phyloP scores from a whole-genome alignment of 768 basidiomycete genomes.

The Agaricus subrufescens region DNA sequence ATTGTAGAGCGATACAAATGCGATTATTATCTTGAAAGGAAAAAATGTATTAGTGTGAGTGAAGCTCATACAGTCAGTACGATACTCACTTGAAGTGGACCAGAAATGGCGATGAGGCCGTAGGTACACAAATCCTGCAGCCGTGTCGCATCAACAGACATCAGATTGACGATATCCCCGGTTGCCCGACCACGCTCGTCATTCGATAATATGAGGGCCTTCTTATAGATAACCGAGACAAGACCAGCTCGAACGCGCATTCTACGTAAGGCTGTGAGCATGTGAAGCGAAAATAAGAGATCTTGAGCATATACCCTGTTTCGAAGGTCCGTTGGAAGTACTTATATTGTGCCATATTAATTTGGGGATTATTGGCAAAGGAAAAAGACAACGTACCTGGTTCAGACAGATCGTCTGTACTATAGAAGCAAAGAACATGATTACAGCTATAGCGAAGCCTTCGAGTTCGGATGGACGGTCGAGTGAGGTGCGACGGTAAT shows the following conservation, averaged over 20 bases:
- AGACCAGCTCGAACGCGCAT: slow-evolving; percentile 95
- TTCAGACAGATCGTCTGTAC: slow-evolving; percentile 76
- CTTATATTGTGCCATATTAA: slow-evolving; percentile 25
- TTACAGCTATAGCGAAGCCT: slow-evolving; percentile 70
- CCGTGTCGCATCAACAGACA: slow-evolving; percentile 81
- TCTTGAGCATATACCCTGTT: slow-evolving; percentile 40
- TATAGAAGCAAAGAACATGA: slow-evolving; percentile 83
- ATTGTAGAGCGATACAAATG: slow-evolving; percentile 85
- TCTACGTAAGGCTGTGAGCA: slow-evolving; percentile 22
- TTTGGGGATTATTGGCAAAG: background rate
- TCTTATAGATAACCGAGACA: slow-evolving; percentile 80
- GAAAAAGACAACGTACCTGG: slow-evolving; percentile 42
- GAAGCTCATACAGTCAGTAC: background rate
- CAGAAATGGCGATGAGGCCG: slow-evolving; percentile 80
- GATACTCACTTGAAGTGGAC: slow-evolving; percentile 69
- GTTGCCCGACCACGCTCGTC: slow-evolving; percentile 78
- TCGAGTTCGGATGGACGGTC: slow-evolving; percentile 37
- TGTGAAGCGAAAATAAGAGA: background rate
- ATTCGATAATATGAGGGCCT: slow-evolving; percentile 81
- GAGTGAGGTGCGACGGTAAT: slow-evolving; percentile 30
- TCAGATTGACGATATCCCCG: slow-evolving; percentile 92
- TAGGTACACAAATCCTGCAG: slow-evolving; percentile 80
- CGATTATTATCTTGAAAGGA: slow-evolving; percentile 62
- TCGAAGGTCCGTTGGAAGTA: slow-evolving; percentile 85
- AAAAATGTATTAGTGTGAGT: background rate